Evolutionary conservation across 2,329 filamentous ascomycete species (phyloP).

Genomic region (Pseudogymnoascus sp.): DNA sequence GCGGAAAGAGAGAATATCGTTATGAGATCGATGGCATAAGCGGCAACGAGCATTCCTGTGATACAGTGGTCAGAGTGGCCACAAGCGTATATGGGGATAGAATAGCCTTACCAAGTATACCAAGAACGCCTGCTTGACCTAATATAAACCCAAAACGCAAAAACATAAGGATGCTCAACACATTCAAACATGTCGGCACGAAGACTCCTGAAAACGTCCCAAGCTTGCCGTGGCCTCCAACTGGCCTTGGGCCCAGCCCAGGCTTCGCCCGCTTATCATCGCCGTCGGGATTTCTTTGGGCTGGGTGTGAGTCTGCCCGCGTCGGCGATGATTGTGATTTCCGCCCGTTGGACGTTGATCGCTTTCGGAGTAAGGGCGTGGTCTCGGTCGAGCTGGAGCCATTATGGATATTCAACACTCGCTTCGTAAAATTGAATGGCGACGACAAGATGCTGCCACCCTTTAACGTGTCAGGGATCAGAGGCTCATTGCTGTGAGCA

Average conservation of each 20-base stretch:
- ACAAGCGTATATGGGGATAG: not conserved
- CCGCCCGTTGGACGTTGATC: conserved; percentile 11
- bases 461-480: not conserved
- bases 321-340: conserved; percentile 1
- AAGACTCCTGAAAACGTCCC: conserved; percentile 73
- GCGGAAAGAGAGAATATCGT: conserved; percentile 81
- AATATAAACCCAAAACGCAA: conserved; percentile 78
- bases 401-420: conserved; percentile 19
- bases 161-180: conserved; percentile 88
- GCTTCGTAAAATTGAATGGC: conserved; percentile 21
- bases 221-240: conserved; percentile 49
- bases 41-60: conserved; percentile 59
- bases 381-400: conserved; percentile 10
- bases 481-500: not conserved
- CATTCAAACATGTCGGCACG: conserved; percentile 81
- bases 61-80: conserved; percentile 19
- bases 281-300: not conserved
- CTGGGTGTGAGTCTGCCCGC: not conserved
- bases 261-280: conserved; percentile 22
- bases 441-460: conserved; percentile 12
- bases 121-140: conserved; percentile 68
- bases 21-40: conserved; percentile 75
- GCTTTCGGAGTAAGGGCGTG: conserved; percentile 7
- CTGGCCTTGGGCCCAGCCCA: conserved; percentile 33
- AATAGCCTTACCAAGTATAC: conserved; percentile 58